Evolutionary conservation across 176 grass and related monocot genomes (phyloP), one percentile per base, ranked within the genome.

Genomic region (Cenchrus purpureus): DNA sequence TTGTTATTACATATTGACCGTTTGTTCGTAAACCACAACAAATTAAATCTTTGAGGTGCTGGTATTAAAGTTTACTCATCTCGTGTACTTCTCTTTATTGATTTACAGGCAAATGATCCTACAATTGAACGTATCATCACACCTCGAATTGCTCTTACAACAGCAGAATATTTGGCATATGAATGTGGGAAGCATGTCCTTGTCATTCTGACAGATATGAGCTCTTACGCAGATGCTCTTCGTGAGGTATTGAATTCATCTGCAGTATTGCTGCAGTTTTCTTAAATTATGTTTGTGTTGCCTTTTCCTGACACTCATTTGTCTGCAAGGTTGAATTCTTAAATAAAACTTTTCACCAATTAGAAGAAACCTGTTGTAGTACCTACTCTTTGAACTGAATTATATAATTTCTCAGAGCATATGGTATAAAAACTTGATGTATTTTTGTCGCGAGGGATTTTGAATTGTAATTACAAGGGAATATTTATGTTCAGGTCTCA

Each of bases 61-160:
- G 71, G 9, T 45, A 61, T 62, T 60, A 77, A 61, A 77, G 59
- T 77, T 78, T 3, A 64, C n/a, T 53, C 10, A 31, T 7, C 37
- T 40, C 37, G 0, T 40, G 37, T 65, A 2, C 12, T 66, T 83
- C 2, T 2, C 48, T 86, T 82, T 50, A 34, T 58, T 60, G 60
- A 43, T 31, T 75, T 82, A 59, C 72, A 97, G 90, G 95, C 95
- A 79, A 97, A 97, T 89, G 95, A 97, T 77, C 92, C 95, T 53
- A 97, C 95, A 16, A 97, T 97, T 64, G 92, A 97, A 56, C 95
- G 95, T 45, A 97, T 93, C 84, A 97, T 97, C 71, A 97, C 92
- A 40, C 92, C 95, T 83, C 90, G 92, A 75, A 97, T 97, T 92
- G 95, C 95, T 68, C 79, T 97, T 29, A 97, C 92, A 74, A 94